Evolutionary conservation across 2,329 filamentous ascomycete genomes (phyloP).

Genomic region (Pseudogymnoascus sp.): DNA sequence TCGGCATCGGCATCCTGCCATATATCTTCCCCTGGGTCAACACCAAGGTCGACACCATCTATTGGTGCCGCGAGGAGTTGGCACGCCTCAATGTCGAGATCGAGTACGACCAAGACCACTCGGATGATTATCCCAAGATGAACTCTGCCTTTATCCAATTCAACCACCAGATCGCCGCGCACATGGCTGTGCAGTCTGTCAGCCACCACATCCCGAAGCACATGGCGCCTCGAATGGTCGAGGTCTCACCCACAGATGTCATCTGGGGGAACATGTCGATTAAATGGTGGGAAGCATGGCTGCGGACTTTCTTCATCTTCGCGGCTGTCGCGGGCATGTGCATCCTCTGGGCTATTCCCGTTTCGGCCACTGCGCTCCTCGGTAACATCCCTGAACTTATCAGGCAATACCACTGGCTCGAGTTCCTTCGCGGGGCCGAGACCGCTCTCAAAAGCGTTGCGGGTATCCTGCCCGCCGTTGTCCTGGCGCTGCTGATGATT

Average conservation of each 20-base stretch:
- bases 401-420: conserved; percentile 56
- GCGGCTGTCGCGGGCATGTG: conserved; percentile 64
- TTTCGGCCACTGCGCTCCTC: conserved; percentile 77
- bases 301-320: conserved; percentile 51
- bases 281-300: conserved; percentile 84
- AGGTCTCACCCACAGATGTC: conserved; percentile 87
- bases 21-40: conserved; percentile 53
- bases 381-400: conserved; percentile 70
- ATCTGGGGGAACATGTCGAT: conserved; percentile 97
- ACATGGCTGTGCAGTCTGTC: conserved; percentile 93
- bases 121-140: conserved; percentile 83
- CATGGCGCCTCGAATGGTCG: conserved; percentile 87
- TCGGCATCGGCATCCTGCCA: conserved; percentile 32
- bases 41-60: conserved; percentile 91
- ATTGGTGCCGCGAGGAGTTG: conserved; percentile 78
- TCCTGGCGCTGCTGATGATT: conserved; percentile 71
- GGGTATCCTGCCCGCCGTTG: conserved; percentile 74
- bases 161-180: conserved; percentile 92
- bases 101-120: conserved; percentile 76
- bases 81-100: conserved; percentile 87
- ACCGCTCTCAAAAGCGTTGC: conserved; percentile 59
- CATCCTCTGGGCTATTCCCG: conserved; percentile 82
- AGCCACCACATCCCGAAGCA: conserved; percentile 87
- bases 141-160: conserved; percentile 98
- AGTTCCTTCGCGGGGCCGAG: conserved; percentile 56